These are phyloP conservation scores for Hypoxylon crocopeplum DNA, from an alignment of 495 filamentous ascomycete species.

Conservation along the genomic window DNA sequence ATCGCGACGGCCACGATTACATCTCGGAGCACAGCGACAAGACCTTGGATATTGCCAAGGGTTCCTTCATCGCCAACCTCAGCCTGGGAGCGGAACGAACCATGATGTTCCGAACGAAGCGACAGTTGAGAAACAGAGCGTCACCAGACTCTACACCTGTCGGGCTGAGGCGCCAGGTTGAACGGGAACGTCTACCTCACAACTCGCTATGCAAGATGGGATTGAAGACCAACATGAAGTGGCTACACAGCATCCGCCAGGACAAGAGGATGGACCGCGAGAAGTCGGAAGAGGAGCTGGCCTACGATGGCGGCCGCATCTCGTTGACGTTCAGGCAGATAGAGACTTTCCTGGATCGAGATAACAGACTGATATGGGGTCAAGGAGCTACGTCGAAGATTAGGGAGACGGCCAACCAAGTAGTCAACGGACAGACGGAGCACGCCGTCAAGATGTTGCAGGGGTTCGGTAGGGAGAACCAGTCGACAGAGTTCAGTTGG, in stretches of 20 bases:
- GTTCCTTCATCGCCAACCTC: constrained; percentile 87
- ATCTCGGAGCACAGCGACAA: constrained; percentile 99
- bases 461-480: constrained; percentile 89
- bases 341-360: constrained; percentile 76
- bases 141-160: constrained; percentile 4
- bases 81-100: constrained; percentile 89
- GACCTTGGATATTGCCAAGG: constrained; percentile 85
- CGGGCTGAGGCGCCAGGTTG: constrained; percentile 43
- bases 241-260: constrained; percentile 87
- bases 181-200: constrained; percentile 81
- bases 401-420: constrained; percentile 58
- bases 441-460: constrained; percentile 73
- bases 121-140: constrained; percentile 46
- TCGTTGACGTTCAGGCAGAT: constrained; percentile 93
- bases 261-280: constrained; percentile 76
- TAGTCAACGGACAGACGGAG: constrained; percentile 71
- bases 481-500: constrained; percentile 77
- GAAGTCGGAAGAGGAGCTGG: constrained; percentile 72
- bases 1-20: constrained; percentile 87
- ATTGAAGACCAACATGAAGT: constrained; percentile 78
- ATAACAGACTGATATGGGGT: constrained; percentile 79
- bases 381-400: constrained; percentile 82
- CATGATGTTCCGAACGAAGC: constrained; percentile 90
- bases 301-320: constrained; percentile 79
- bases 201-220: constrained; percentile 88